These are phyloP conservation scores for Kuraishia capsulata DNA, from an alignment of 805 yeast species.

Conservation along the genomic window DNA sequence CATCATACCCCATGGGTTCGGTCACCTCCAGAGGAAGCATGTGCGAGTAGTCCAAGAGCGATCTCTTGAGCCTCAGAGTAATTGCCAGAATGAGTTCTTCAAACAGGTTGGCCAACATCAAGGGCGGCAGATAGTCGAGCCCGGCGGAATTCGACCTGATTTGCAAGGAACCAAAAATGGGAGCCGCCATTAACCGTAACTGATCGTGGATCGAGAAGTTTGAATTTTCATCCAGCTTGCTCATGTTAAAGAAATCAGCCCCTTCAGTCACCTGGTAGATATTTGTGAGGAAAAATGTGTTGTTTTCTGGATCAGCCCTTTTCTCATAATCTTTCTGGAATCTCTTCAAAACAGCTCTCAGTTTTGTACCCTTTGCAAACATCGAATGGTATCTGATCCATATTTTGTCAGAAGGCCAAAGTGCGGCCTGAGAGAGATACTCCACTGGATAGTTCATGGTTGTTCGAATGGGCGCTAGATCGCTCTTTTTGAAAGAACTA, in stretches of 20 bases:
- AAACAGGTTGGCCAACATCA: constrained; percentile 26
- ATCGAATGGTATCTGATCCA: constrained; percentile 58
- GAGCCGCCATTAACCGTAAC: constrained; percentile 27
- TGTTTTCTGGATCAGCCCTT: not conserved
- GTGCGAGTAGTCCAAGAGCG: constrained; percentile 40
- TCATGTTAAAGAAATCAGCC: constrained; percentile 16
- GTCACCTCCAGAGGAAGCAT: not conserved
- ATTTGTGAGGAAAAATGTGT: not conserved
- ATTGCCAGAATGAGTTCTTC: constrained; percentile 43
- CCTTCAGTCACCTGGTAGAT: constrained; percentile 10
- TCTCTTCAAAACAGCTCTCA: constrained; percentile 35
- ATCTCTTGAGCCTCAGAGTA: constrained; percentile 41
- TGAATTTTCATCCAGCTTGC: constrained; percentile 9
- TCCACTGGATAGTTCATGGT: constrained; percentile 44
- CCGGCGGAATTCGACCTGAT: constrained; percentile 10
- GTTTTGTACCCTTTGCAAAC: constrained; percentile 40
- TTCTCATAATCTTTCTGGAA: constrained; percentile 32
- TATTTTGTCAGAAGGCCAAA: constrained; percentile 77
- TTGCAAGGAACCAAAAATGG: constrained; percentile 15
- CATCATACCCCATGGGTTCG: not conserved
- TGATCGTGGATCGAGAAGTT: constrained; percentile 22
- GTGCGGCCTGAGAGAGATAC: constrained; percentile 47
- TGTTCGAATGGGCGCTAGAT: constrained; percentile 32
- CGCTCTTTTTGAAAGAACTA: constrained; percentile 15
- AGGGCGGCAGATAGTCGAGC: not conserved